A percentile compares a stretch with the other conserved stretches of the same genome.
These are phyloP conservation scores for Termitomyces sp. DNA, from an alignment of 768 basidiomycete species.

Conservation along the genomic window DNA sequence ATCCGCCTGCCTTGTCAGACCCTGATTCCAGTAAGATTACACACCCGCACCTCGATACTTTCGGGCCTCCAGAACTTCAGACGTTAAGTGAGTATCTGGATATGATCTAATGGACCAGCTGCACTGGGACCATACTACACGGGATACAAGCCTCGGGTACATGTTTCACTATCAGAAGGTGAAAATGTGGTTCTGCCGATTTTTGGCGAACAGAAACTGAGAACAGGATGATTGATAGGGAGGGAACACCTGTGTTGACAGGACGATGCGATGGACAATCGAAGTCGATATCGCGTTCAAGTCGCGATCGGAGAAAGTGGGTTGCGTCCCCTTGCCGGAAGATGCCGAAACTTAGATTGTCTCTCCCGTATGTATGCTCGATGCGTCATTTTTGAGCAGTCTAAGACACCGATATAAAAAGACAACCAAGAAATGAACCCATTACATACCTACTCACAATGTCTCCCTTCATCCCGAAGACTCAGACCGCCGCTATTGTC, in stretches of 20 bases:
- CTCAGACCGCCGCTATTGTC: conserved; percentile 39
- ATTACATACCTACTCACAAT: not conserved
- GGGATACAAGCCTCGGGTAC: not conserved
- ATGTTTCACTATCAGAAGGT: not conserved
- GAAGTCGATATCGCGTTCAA: not conserved
- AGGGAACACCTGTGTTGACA: not conserved
- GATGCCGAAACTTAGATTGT: not conserved
- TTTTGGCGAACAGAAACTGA: too few relatives aligned
- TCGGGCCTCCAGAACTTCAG: not conserved
- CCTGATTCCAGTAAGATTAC: not conserved
- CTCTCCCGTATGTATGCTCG: not conserved
- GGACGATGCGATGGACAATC: not conserved
- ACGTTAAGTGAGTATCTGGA: too few relatives aligned
- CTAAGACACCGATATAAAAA: not conserved
- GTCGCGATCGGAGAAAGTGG: not conserved
- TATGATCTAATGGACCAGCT: too few relatives aligned
- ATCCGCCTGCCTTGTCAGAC: not conserved
- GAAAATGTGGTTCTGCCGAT: not conserved
- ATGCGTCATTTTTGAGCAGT: not conserved
- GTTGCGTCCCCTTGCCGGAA: not conserved
- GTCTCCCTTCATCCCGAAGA: conserved; percentile 26
- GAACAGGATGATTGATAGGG: not conserved
- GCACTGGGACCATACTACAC: not conserved
- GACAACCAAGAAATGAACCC: not conserved
- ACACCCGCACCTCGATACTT: not conserved